A percentile compares a stretch with the other conserved stretches of the same genome.
Evolutionary conservation across 495 filamentous ascomycete genomes (phyloP).

Genomic region (Penicillium bialowiezense): DNA sequence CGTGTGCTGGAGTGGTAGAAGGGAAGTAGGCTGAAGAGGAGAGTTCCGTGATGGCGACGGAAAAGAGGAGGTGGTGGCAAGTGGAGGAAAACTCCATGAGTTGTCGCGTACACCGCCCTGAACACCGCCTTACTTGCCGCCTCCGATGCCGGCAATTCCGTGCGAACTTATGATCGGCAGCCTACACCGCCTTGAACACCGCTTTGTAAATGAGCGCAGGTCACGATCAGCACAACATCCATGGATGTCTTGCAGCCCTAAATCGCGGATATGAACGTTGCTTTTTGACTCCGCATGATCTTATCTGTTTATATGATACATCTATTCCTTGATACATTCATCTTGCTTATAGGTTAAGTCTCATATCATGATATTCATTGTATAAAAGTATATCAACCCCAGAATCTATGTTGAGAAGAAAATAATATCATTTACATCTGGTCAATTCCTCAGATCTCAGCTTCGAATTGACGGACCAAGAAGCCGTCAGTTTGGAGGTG

Average conservation of each 20-base stretch:
- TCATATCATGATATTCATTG: no score
- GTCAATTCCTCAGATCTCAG: conserved; percentile 25
- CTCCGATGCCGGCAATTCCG: no score
- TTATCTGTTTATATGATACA: no score
- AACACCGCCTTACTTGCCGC: background rate
- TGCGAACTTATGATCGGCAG: no score
- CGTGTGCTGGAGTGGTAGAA: background rate
- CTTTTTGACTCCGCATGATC: no score
- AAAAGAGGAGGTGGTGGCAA: conserved; percentile 5
- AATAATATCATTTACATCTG: background rate
- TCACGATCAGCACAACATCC: no score
- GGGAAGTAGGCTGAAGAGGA: conserved; percentile 9
- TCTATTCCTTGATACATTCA: no score
- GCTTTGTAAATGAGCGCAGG: no score
- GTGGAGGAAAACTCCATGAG: no score
- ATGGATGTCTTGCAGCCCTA: no score
- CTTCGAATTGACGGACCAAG: conserved; percentile 72
- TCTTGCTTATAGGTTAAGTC: no score
- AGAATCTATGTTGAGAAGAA: background rate
- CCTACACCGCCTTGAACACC: background rate
- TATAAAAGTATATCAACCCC: background rate
- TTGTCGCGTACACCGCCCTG: conserved; percentile 17
- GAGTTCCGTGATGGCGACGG: conserved; percentile 13
- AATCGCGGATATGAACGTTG: no score
- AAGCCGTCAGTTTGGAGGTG: conserved; percentile 67